Conservation (phyloP, 805 yeast species). For the Brettanomyces nanus region DNA sequence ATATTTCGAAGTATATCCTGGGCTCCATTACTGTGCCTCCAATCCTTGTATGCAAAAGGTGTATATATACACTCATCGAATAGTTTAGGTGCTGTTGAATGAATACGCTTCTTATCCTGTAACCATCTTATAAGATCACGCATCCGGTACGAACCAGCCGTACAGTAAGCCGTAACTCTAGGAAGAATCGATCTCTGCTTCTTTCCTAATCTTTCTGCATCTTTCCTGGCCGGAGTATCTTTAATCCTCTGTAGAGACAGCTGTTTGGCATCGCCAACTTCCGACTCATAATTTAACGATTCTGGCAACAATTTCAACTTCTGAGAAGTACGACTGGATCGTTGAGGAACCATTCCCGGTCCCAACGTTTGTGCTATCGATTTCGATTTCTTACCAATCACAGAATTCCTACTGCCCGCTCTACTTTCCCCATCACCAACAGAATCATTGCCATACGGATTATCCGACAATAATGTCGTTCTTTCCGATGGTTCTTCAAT, state of each 20-base stretch:
- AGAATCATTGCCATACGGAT: constrained; percentile 19
- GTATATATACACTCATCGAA: constrained; percentile 95
- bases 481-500: constrained; percentile 15
- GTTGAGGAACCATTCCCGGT: constrained; percentile 57
- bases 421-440: not conserved
- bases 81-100: constrained; percentile 74
- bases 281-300: constrained; percentile 29
- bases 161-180: constrained; percentile 92
- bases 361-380: constrained; percentile 17
- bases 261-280: constrained; percentile 8
- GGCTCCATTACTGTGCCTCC: constrained; percentile 40
- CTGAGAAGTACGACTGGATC: constrained; percentile 68
- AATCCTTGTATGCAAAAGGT: constrained; percentile 75
- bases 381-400: not conserved
- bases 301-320: constrained; percentile 67
- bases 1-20: constrained; percentile 2
- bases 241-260: constrained; percentile 74
- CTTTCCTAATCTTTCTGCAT: constrained; percentile 90
- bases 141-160: constrained; percentile 89
- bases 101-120: constrained; percentile 62
- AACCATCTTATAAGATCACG: constrained; percentile 80
- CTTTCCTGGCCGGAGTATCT: constrained; percentile 83
- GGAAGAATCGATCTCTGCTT: constrained; percentile 79
- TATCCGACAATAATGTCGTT: constrained; percentile 24
- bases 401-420: not conserved